Conservation (phyloP, 495 filamentous ascomycete genomes). For the Penicillium malachiteum region DNA sequence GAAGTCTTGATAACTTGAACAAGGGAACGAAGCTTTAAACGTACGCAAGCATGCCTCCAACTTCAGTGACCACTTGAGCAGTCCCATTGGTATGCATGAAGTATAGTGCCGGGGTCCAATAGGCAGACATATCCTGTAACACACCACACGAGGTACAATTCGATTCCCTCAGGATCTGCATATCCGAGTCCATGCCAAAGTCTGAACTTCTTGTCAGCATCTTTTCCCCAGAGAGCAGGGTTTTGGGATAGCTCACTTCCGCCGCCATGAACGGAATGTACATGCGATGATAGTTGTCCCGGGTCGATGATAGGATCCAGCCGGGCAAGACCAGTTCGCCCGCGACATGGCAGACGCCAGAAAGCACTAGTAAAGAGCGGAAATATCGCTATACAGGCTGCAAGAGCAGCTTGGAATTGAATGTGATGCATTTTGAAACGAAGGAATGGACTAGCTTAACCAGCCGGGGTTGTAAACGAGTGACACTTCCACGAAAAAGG, state of each 20-base stretch:
- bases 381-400: slow-evolving; percentile 32
- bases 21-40: slow-evolving; percentile 14
- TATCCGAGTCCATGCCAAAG: slow-evolving; percentile 47
- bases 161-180: slow-evolving; percentile 42
- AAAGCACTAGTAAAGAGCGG: slow-evolving; percentile 59
- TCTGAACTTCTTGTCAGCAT: slow-evolving; percentile 25
- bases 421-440: slow-evolving; percentile 24
- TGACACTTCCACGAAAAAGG: slow-evolving; percentile 10
- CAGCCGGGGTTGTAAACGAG: slow-evolving; percentile 14
- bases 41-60: slow-evolving; percentile 59
- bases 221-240: not conserved
- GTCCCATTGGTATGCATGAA: slow-evolving; percentile 58
- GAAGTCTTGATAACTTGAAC: not conserved
- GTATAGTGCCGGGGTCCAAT: slow-evolving; percentile 61
- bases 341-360: slow-evolving; percentile 84
- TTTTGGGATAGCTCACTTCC: slow-evolving; percentile 44
- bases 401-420: slow-evolving; percentile 19
- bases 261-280: slow-evolving; percentile 53
- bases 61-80: slow-evolving; percentile 50
- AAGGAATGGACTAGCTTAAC: slow-evolving; percentile 14
- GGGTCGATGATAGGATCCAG: slow-evolving; percentile 55
- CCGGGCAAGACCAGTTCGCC: slow-evolving; percentile 58
- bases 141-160: slow-evolving; percentile 59
- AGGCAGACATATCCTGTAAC: slow-evolving; percentile 60
- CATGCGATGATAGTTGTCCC: slow-evolving; percentile 46